A percentile compares a stretch with the other conserved stretches of the same genome.
phyloP scores from a whole-genome alignment of 441 rosid genomes.

The Iberis amara region DNA sequence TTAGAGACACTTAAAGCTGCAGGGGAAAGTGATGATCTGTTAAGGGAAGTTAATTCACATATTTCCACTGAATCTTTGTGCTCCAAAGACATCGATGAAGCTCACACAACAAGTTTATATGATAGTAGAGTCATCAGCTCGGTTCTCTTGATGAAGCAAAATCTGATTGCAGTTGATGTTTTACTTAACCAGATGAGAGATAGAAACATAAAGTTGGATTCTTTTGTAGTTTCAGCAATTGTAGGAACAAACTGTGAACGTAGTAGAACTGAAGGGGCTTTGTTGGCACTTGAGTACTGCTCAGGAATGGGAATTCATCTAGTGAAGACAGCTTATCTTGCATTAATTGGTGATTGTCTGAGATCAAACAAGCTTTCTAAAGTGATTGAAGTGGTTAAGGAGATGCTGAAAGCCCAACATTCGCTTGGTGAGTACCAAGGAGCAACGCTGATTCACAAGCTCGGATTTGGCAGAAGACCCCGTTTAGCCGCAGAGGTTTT shows the following conservation, averaged over 20 bases:
- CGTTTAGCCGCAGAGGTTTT: conserved; percentile 56
- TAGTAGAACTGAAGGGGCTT: conserved; percentile 50
- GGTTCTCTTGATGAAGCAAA: conserved; percentile 56
- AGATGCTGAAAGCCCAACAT: conserved; percentile 53
- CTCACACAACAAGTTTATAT: conserved; percentile 7
- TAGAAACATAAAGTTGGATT: conserved; percentile 37
- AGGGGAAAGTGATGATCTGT: conserved; percentile 47
- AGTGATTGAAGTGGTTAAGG: conserved; percentile 43
- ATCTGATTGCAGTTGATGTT: conserved; percentile 49
- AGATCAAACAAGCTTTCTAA: conserved; percentile 39
- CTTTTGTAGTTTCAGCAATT: conserved; percentile 43
- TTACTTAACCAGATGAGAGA: conserved; percentile 41
- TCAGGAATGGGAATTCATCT: conserved; percentile 40
- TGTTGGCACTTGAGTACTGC: conserved; percentile 58
- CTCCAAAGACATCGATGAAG: conserved; percentile 21
- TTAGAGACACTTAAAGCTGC: conserved; percentile 39
- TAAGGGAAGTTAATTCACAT: conserved; percentile 69
- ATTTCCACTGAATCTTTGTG: conserved; percentile 34
- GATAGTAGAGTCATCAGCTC: conserved; percentile 40
- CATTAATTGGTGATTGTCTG: conserved; percentile 47
- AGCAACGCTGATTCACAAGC: conserved; percentile 55
- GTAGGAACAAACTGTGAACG: conserved; percentile 39
- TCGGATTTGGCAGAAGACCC: conserved; percentile 72
- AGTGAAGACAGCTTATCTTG: conserved; percentile 51
- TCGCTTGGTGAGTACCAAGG: conserved; percentile 52